These are phyloP conservation scores for Ustilago tritici DNA, from an alignment of 1,284 basidiomycete species.

Conservation along the genomic window DNA sequence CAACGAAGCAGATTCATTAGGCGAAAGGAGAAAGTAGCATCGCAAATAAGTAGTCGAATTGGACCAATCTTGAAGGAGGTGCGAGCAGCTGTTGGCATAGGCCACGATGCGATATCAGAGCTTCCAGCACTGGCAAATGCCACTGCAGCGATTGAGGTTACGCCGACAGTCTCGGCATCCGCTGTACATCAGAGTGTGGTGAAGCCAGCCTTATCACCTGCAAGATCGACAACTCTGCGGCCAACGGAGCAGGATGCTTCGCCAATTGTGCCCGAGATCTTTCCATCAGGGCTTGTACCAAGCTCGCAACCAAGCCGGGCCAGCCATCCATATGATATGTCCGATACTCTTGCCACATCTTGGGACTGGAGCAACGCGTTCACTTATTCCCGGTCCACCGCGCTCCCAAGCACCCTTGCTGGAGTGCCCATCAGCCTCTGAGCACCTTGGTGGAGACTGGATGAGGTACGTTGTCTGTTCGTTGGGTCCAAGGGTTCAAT, in stretches of 20 bases:
- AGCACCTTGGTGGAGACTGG: background rate
- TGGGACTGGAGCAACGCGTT: constrained; percentile 7
- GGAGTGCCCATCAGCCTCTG: constrained; percentile 15
- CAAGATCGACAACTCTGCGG: background rate
- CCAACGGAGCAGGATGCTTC: background rate
- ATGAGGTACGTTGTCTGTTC: no score
- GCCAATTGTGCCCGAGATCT: background rate
- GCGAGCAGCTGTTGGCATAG: no score
- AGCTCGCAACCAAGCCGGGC: background rate
- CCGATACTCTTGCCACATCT: background rate
- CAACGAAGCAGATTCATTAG: constrained; percentile 31
- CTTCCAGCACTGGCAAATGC: background rate
- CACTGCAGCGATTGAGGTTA: background rate
- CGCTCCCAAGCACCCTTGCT: constrained; percentile 3
- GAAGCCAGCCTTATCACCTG: background rate
- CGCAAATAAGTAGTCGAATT: background rate
- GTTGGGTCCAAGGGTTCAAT: no score
- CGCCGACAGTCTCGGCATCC: background rate
- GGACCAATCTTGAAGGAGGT: no score
- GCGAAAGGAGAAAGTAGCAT: constrained; percentile 9
- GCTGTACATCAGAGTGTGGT: background rate
- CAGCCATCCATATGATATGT: background rate
- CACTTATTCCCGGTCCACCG: constrained; percentile 10
- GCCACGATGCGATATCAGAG: background rate
- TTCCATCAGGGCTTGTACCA: background rate